Evolutionary conservation across 805 yeast species (phyloP), one percentile per base, ranked within the genome.

Genomic region (Komagataella mondaviorum): DNA sequence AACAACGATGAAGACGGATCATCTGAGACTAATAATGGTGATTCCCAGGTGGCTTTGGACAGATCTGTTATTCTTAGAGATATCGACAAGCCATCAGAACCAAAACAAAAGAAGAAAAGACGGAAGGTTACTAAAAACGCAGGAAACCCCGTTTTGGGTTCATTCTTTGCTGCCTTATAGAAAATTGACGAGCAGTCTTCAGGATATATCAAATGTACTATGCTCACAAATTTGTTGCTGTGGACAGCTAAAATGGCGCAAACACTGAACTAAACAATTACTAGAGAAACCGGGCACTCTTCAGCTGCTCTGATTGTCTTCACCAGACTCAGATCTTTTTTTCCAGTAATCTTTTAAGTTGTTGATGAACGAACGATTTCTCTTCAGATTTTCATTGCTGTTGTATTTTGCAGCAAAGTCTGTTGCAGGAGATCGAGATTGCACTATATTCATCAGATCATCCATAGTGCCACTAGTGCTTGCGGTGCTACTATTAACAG

Each of bases 361-460:
- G 45, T 61, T 65, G 17, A 68, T 56, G 17, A 55, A 48, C 6
- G 57, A 54, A 30, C 48, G 50, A 23, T 54, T 49, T 51, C 61
- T 55, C 44, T 59, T 59, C 4, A 65, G 52, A 1, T 72, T 63
- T 50, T 69, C 78, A 60, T 80, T 81, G 12, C 83, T 87, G 45
- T 80, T 76, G 60, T 72, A 82, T 56, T 72, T 77, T 39, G 78
- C 68, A 1, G 88, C 88, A 67, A 81, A 84, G 52, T 79, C 85
- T 14, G 83, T 76, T 53, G 83, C 80, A 2, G 88, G 87, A 14
- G 83, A 72, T 45, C 66, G 65, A n/a, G 51, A 53, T 51, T 22
- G 46, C n/a, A 30, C 50, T 17, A 39, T 18, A 5, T n/a, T 43
- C 22, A 48, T 36, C 45, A 36, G 16, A 18, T 14, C 23, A 18